A percentile compares a stretch with the other conserved stretches of the same genome.
Conservation (phyloP, 257 asterid species). For the Ocimum tenuiflorum region DNA sequence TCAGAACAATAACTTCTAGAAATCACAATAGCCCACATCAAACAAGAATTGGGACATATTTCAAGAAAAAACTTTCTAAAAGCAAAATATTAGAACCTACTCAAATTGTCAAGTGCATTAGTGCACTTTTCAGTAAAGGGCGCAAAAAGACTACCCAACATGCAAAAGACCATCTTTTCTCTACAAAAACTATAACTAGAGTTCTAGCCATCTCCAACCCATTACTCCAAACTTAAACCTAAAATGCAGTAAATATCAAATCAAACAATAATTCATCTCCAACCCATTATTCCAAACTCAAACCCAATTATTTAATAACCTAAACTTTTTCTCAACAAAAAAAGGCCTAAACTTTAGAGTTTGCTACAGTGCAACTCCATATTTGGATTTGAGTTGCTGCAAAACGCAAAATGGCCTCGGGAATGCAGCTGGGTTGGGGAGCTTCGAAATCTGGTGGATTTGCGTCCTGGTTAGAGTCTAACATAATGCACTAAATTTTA, state of each 20-base stretch:
- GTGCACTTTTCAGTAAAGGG: neutral
- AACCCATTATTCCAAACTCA: no score
- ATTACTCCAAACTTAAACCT: no score
- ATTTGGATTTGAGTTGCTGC: no score
- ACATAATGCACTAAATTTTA: constrained; percentile 3
- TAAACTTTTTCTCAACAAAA: no score
- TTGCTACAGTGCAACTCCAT: no score
- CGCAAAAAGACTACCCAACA: neutral
- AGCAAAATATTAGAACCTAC: neutral
- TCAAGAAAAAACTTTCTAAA: neutral
- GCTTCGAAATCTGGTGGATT: no score
- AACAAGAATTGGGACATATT: neutral
- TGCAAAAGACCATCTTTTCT: constrained; percentile 15
- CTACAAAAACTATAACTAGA: neutral
- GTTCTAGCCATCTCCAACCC: no score
- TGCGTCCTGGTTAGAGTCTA: constrained; percentile 7
- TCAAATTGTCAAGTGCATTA: neutral
- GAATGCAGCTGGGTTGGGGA: no score
- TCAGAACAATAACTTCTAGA: neutral
- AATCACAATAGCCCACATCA: neutral
- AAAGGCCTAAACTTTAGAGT: no score
- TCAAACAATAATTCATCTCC: no score
- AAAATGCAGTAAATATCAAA: no score
- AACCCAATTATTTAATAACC: no score
- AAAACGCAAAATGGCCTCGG: constrained; percentile 4